These are phyloP conservation scores for Gillenia trifoliata DNA, from an alignment of 306 rosid species.

Conservation along the genomic window DNA sequence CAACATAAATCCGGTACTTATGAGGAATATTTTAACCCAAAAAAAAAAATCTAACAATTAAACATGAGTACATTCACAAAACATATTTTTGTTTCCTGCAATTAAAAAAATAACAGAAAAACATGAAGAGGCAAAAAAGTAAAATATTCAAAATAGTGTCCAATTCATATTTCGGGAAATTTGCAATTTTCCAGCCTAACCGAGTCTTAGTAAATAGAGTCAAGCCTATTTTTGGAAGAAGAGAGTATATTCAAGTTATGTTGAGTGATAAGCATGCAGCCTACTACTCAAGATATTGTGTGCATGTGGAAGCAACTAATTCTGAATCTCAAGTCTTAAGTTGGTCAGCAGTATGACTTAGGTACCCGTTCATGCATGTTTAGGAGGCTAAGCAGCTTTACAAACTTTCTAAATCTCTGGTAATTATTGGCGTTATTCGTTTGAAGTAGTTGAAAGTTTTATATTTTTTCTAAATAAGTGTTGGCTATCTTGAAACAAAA, in stretches of 20 bases:
- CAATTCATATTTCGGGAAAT: background rate
- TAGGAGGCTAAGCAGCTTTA: background rate
- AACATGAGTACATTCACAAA: background rate
- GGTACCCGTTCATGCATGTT: background rate
- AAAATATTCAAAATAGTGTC: background rate
- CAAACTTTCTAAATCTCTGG: background rate
- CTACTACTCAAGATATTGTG: background rate
- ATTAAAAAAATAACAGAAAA: background rate
- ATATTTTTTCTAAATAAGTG: background rate
- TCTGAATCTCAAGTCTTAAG: background rate
- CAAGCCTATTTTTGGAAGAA: background rate
- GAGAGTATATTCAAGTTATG: background rate
- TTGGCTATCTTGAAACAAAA: background rate
- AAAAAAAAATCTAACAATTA: background rate
- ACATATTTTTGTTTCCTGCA: background rate
- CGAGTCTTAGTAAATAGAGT: background rate
- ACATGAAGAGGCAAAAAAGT: background rate
- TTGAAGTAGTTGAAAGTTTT: background rate
- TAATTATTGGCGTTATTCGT: background rate
- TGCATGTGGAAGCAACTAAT: background rate
- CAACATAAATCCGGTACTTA: slow-evolving; percentile 24
- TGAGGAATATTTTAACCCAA: background rate
- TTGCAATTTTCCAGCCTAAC: background rate
- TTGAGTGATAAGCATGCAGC: background rate
- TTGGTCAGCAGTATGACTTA: background rate